These are phyloP conservation scores for Beta corolliflora DNA, from an alignment of 179 eudicot genomes.

Conservation along the genomic window DNA sequence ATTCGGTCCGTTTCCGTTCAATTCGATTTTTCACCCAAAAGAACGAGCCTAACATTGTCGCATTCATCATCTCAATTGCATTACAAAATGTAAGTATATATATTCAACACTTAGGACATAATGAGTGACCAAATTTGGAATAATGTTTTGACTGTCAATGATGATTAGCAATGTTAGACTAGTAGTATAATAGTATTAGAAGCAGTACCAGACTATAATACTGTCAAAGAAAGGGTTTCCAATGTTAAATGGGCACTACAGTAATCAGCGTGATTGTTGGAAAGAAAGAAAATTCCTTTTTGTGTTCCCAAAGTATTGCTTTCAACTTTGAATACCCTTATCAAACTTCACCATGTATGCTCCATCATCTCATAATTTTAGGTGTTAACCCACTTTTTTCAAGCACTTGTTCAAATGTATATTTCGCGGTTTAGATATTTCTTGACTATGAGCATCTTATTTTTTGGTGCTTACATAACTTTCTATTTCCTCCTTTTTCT, in stretches of 20 bases:
- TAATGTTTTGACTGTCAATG: conserved; percentile 7
- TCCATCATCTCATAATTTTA: background rate
- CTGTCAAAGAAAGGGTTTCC: background rate
- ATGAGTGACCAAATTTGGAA: background rate
- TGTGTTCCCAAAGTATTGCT: conserved; percentile 15
- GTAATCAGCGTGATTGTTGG: conserved; percentile 31
- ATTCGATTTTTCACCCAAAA: no score
- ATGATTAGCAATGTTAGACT: conserved; percentile 10
- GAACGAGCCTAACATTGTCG: no score
- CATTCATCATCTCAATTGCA: no score
- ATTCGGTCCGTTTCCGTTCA: no score
- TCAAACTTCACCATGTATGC: background rate
- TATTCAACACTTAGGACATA: background rate
- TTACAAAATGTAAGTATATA: no score
- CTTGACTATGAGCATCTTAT: conserved; percentile 7
- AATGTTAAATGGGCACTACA: background rate
- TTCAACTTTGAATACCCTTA: conserved; percentile 19
- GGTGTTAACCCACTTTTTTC: background rate
- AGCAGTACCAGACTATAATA: background rate
- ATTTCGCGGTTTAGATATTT: background rate
- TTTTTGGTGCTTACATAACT: background rate
- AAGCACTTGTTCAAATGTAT: background rate
- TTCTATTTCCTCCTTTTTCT: background rate
- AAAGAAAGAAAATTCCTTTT: conserved; percentile 21
- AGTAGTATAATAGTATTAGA: background rate